These are phyloP conservation scores for Trichoderma aggressivum DNA, from an alignment of 2,329 filamentous ascomycete species.

Conservation along the genomic window DNA sequence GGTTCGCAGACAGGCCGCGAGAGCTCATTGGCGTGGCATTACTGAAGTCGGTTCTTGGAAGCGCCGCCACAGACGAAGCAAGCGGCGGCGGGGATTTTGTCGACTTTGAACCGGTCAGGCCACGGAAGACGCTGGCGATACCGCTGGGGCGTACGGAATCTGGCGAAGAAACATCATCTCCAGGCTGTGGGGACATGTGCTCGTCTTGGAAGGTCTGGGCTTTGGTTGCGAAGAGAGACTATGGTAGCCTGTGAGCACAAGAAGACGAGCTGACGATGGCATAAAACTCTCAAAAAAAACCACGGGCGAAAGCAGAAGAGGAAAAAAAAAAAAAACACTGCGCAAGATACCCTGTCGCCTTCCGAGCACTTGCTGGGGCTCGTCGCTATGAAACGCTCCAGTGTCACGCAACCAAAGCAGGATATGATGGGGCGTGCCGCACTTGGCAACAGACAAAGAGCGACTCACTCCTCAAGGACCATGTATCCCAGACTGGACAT, in stretches of 20 bases:
- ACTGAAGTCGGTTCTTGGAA: conserved; percentile 44
- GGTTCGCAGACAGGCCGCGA: conserved; percentile 47
- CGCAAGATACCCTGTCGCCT: not conserved
- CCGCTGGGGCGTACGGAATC: conserved; percentile 55
- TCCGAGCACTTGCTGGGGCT: not conserved
- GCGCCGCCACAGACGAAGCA: conserved; percentile 37
- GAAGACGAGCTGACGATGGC: not conserved
- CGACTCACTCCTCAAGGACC: conserved; percentile 19
- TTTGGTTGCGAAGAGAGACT: conserved; percentile 18
- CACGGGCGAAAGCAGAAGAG: not conserved
- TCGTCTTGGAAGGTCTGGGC: conserved; percentile 32
- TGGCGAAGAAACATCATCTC: conserved; percentile 53
- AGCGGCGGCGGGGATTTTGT: conserved; percentile 48
- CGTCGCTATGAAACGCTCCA: not conserved
- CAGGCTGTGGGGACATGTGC: conserved; percentile 59
- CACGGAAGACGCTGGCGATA: conserved; percentile 62
- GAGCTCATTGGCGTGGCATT: conserved; percentile 40
- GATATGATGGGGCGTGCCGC: not conserved
- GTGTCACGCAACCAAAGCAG: conserved; percentile 10
- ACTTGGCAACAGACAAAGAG: not conserved
- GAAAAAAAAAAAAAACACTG: not conserved
- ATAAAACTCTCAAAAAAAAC: not conserved
- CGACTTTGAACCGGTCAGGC: conserved; percentile 54
- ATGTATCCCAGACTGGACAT: conserved; percentile 16
- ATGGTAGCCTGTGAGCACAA: conserved; percentile 5